Base-by-base conservation (phyloP, 805 yeast genomes). In the Hanseniaspora lachancei region DNA sequence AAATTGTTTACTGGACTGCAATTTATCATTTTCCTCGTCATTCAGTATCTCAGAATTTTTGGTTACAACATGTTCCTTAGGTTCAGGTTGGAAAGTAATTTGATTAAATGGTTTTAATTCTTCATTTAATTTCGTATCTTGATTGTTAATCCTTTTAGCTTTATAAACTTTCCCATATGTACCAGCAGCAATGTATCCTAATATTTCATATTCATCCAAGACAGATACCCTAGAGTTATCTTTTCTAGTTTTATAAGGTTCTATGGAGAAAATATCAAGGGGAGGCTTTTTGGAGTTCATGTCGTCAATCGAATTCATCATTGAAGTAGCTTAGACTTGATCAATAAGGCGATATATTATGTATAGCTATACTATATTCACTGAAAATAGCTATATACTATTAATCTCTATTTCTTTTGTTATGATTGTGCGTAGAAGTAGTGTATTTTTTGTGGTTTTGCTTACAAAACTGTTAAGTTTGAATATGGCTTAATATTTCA, bases 161-260 rank as follows among this genome's bases (percentile, higher is more conserved):
- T 93, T 91, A 72, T 89, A 93, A 21, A 93, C 99, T 66, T 87
- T 89, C 57, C 98, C 98, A 68, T 93, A 93, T 0, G 98, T 93
- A 41, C 98, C 98, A 0, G 98, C 96, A 1, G 98, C 98, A 57
- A 93, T 93, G 68, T 93, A 93, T 0, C 98, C 98, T 18, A 89
- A 70, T 58, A 93, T 84, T 59, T 84, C 89, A 69, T 89, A 93
- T 62, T 83, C 84, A 53, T 84, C 82, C n/a, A 88, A 70, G 3
- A 93, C 96, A 2, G 86, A 81, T 34, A 79, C 75, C 53, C 96
- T 70, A 15, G 77, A 69, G 27, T 76, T 68, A 64, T 88, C 96
- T 63, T 79, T 77, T 42, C 91, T 73, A 23, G 72, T 68, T 60
- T 79, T 77, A 64, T 84, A 84, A 0, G 82, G 81, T 0, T 73